Evolutionary conservation across 495 filamentous ascomycete genomes (phyloP).

Genomic region (Aspergillus sparsus): DNA sequence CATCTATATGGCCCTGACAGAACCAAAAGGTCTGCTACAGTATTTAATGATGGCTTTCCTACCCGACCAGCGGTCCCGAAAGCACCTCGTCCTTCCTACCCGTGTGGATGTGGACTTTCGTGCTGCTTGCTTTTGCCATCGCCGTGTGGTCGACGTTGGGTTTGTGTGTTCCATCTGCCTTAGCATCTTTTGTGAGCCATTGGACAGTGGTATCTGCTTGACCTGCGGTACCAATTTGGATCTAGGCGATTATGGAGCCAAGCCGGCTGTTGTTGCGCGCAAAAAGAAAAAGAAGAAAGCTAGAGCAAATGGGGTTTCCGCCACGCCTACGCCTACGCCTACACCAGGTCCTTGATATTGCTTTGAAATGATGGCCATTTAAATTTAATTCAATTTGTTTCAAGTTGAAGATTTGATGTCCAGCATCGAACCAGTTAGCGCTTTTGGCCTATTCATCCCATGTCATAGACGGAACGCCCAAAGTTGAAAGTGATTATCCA

Average conservation of each 20-base stretch:
- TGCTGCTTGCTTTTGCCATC: conserved; percentile 95
- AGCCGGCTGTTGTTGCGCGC: conserved; percentile 70
- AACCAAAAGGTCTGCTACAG: conserved; percentile 72
- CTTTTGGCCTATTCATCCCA: background rate
- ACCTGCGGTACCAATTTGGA: conserved; percentile 88
- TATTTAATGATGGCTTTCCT: conserved; percentile 97
- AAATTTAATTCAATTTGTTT: too few relatives aligned
- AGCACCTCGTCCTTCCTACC: conserved; percentile 69
- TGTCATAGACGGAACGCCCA: background rate
- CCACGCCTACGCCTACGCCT: conserved; percentile 44
- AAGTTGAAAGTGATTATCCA: too few relatives aligned
- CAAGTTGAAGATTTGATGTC: background rate
- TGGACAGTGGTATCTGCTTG: conserved; percentile 69
- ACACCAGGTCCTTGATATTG: conserved; percentile 42
- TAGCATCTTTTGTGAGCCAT: conserved; percentile 74
- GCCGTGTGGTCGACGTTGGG: conserved; percentile 84
- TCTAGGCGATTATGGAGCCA: conserved; percentile 70
- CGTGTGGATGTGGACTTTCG: conserved; percentile 92
- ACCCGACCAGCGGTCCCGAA: conserved; percentile 67
- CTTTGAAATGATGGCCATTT: background rate
- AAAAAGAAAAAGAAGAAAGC: conserved; percentile 74
- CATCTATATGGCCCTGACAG: conserved; percentile 73
- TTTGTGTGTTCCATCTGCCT: conserved; percentile 96
- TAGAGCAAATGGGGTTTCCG: conserved; percentile 43
- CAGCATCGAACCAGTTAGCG: background rate